phyloP scores from a whole-genome alignment of 2,329 filamentous ascomycete species.

The Fusarium pseudonygamai region DNA sequence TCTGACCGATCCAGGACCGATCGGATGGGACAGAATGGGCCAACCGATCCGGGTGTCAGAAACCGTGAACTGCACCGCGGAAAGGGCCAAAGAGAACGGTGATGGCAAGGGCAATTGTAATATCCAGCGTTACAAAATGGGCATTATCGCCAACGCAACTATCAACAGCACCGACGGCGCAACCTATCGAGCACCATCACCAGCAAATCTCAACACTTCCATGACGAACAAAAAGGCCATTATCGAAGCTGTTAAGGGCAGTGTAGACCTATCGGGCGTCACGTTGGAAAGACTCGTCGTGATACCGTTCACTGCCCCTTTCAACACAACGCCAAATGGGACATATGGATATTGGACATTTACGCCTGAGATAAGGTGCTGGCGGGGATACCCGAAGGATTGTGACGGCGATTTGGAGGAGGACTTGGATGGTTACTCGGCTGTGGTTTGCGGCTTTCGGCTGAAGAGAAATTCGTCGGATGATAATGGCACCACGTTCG shows the following conservation, averaged over 20 bases:
- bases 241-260: neutral
- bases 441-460: neutral
- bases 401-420: neutral
- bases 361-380: neutral
- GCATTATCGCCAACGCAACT: neutral
- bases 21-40: neutral
- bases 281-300: neutral
- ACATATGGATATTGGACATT: neutral
- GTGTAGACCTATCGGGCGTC: fast-evolving
- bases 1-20: neutral
- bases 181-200: neutral
- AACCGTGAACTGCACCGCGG: neutral
- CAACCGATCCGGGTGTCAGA: neutral
- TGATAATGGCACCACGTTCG: neutral
- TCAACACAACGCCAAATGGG: neutral
- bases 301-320: neutral
- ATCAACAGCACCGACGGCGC: neutral
- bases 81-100: neutral
- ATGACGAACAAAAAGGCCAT: neutral
- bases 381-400: neutral
- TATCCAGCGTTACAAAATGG: neutral
- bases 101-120: neutral
- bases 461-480: neutral
- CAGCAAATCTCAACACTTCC: neutral
- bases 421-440: neutral